Evolutionary conservation across 768 basidiomycete genomes (phyloP), one percentile per base, ranked within the genome.

Genomic region (Rhizopogon sp.): DNA sequence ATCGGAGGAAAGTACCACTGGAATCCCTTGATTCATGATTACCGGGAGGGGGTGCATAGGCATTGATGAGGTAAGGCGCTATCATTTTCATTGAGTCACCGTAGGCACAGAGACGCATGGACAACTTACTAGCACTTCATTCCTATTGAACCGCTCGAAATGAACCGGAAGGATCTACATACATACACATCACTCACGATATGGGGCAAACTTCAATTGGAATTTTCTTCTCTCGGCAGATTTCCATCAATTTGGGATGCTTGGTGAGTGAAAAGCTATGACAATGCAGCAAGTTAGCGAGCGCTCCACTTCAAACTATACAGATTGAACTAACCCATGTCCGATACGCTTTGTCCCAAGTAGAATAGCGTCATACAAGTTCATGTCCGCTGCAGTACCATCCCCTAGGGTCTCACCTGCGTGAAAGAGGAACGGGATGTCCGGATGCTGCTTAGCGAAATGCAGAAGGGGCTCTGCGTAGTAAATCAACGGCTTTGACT

Each of bases 41-140:
- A 78, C 72, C 2, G 87, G 84, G 29, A 90, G 74, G 2, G 85
- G 86, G 62, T 89, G 87, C 76, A 81, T 83, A 4, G 82, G 82
- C 81, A 90, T 89, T 14, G 87, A 88, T 7, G 86, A 82, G 9
- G 87, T 85, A 53, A 88, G 72, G 10, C 87, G 81, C 85, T 87
- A 59, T 29, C 11, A 17, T n/a, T 10, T 28, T 47, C 29, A 52
- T 31, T 41, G 17, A 49, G 37, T 25, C 39, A 40, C 39, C 11
- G 33, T 20, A 25, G 35, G 41, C 41, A 22, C 53, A 39, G 10
- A 17, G 13, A 29, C 17, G 13, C 43, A 42, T n/a, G 1, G 14
- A 14, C 46, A 64, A 44, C 44, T 55, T 62, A 87, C 85, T 66
- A 90, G 66, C 39, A 89, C 79, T 62, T 89, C 86, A 60, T 90